These are phyloP conservation scores for Cenchrus americanus DNA, from an alignment of 176 grass and related monocot genomes.

Conservation along the genomic window DNA sequence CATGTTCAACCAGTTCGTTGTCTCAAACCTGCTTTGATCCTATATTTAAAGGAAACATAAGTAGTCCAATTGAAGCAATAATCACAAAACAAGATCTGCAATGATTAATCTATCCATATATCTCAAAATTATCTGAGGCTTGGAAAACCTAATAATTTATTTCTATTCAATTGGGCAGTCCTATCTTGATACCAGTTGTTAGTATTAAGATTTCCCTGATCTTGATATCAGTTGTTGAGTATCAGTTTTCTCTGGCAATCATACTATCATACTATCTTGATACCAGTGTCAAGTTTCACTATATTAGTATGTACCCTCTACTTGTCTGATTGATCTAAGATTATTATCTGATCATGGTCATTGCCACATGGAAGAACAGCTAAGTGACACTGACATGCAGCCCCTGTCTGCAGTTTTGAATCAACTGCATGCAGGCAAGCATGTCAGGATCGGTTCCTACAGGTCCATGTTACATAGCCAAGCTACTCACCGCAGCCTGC, in stretches of 20 bases:
- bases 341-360: not conserved
- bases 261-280: too few species aligned
- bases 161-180: not conserved
- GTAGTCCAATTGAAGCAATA: not conserved
- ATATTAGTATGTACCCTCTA: not conserved
- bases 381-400: not conserved
- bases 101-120: not conserved
- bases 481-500: constrained; percentile 20
- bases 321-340: not conserved
- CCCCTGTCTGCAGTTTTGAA: too few species aligned
- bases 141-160: not conserved
- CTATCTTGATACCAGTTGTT: not conserved
- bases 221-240: constrained; percentile 1
- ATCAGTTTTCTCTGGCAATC: not conserved
- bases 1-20: not conserved
- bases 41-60: not conserved
- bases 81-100: not conserved
- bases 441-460: not conserved
- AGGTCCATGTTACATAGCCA: not conserved
- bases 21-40: constrained; percentile 17
- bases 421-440: not conserved
- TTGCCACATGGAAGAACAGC: not conserved
- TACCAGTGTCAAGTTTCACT: not conserved
- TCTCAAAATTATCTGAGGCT: not conserved
- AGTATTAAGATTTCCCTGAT: not conserved